Conservation (phyloP, 2,329 filamentous ascomycete genomes). For the Didymella lethalis region DNA sequence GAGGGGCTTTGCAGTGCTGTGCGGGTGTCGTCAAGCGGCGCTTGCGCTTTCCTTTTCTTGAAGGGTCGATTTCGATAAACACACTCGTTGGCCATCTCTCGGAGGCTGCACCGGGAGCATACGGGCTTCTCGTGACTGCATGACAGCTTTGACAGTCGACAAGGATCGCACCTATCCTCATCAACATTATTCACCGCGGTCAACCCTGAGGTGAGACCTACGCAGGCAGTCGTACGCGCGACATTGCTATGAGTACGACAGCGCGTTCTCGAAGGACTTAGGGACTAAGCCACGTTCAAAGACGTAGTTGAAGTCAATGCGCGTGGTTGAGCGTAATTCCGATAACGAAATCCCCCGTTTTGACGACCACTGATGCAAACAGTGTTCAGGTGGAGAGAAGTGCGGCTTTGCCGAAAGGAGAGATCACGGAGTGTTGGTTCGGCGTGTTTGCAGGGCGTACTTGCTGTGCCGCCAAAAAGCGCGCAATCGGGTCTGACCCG, state of each 20-base stretch:
- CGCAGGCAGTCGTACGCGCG: conserved; percentile 3
- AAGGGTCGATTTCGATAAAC: conserved; percentile 2
- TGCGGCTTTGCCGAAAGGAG: not conserved
- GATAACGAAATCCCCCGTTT: not conserved
- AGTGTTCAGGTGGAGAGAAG: not conserved
- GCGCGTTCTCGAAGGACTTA: not conserved
- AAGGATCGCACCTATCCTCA: not conserved
- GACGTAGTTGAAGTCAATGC: not conserved
- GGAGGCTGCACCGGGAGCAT: conserved; percentile 4
- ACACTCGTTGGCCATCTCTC: not conserved
- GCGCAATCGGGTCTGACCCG: too few relatives aligned
- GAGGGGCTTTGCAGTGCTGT: not conserved
- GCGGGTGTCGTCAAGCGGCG: not conserved
- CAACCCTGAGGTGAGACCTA: not conserved
- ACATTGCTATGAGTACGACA: not conserved
- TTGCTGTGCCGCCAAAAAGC: not conserved
- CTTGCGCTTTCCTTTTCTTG: conserved; percentile 6
- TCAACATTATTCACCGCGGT: not conserved
- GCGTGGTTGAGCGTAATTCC: not conserved
- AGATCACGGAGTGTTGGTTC: not conserved
- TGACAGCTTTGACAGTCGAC: conserved; percentile 1
- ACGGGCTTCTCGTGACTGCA: conserved; percentile 1
- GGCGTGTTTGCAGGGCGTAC: too few relatives aligned
- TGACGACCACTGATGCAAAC: not conserved
- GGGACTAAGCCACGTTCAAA: not conserved